Evolutionary conservation across 176 grass and related monocot species (phyloP), one percentile per base, ranked within the genome.

Genomic region (Zea luxurians): DNA sequence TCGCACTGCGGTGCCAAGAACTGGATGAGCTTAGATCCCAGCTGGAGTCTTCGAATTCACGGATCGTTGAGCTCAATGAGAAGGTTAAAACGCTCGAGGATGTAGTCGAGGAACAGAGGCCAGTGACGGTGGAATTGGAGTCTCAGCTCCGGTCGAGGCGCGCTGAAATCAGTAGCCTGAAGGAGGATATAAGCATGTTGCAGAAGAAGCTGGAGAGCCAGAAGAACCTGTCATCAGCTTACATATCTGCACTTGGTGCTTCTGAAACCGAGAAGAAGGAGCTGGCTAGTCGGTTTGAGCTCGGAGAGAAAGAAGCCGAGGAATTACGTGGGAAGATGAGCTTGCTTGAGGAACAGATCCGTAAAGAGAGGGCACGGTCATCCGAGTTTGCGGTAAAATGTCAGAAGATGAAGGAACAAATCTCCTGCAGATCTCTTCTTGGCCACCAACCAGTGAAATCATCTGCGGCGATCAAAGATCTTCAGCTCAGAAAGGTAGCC

Each of bases 221-320:
- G 75, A 92, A 89, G 70, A 84, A 81, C 76, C 54, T 87, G 55
- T 89, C 90, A 73, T 75, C 86, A 44, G 86, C 79, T 8, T 89
- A 86, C 83, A 72, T 85, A 61, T 80, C 70, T 75, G 90, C 88
- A 70, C 40, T 88, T 54, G 84, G 92, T 86, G 85, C 86, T 79
- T 83, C 83, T 41, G 81, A 96, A 87, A 78, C 67, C 9, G 88
- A 93, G 64, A 89, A 84, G 76, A 85, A 90, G 42, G 86, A 95
- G 70, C 63, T 91, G 68, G 21, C 43, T 3, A 37, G 35, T 17
- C 78, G 66, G 65, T 81, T 95, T 34, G 84, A 92, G 34, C 78
- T 86, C 38, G 85, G 74, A 64, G 85, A 76, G 66, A 77, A 47
- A 40, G 88, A 96, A 84, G 70, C 48, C 0, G 68, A 84, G 43